Conservation (phyloP, 805 yeast genomes). For the Candida hispaniensis region DNA sequence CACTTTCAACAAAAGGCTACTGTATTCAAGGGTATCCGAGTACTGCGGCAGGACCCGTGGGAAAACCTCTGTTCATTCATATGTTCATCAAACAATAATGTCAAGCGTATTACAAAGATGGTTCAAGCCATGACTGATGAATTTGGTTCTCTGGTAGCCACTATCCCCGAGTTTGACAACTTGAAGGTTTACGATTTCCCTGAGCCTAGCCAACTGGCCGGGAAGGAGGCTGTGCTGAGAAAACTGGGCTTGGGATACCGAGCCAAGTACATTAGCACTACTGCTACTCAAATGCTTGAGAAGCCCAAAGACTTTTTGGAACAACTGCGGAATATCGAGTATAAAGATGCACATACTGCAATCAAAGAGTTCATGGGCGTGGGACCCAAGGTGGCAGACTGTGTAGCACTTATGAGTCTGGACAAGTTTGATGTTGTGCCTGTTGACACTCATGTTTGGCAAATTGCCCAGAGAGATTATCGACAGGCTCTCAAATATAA, state of each 20-base stretch:
- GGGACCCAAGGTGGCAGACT: slow-evolving; percentile 97
- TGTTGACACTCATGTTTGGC: slow-evolving; percentile 89
- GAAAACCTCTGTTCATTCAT: slow-evolving; percentile 83
- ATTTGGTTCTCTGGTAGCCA: slow-evolving; percentile 55
- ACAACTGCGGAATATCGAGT: slow-evolving; percentile 36
- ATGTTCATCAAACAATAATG: slow-evolving; percentile 93
- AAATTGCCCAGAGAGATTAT: slow-evolving; percentile 78
- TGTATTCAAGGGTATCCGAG: slow-evolving; percentile 59
- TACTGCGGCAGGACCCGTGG: slow-evolving; percentile 94
- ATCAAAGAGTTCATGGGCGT: slow-evolving; percentile 70
- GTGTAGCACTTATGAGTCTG: slow-evolving; percentile 85
- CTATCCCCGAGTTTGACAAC: slow-evolving; percentile 46
- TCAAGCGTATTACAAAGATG: slow-evolving; percentile 86
- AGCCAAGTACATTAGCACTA: slow-evolving; percentile 73
- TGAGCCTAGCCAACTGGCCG: slow-evolving; percentile 41
- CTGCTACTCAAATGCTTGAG: slow-evolving; percentile 45
- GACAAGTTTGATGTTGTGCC: slow-evolving; percentile 85
- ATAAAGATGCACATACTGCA: slow-evolving; percentile 45
- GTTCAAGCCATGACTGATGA: slow-evolving; percentile 63
- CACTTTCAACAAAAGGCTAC: slow-evolving; percentile 32
- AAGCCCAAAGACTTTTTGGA: slow-evolving; percentile 26
- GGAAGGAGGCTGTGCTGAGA: slow-evolving; percentile 39
- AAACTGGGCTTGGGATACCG: slow-evolving; percentile 69
- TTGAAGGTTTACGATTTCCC: slow-evolving; percentile 50
- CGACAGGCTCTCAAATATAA: slow-evolving; percentile 38